These are phyloP conservation scores for Botrytis byssoidea DNA, from an alignment of 2,329 filamentous ascomycete species.

Conservation along the genomic window DNA sequence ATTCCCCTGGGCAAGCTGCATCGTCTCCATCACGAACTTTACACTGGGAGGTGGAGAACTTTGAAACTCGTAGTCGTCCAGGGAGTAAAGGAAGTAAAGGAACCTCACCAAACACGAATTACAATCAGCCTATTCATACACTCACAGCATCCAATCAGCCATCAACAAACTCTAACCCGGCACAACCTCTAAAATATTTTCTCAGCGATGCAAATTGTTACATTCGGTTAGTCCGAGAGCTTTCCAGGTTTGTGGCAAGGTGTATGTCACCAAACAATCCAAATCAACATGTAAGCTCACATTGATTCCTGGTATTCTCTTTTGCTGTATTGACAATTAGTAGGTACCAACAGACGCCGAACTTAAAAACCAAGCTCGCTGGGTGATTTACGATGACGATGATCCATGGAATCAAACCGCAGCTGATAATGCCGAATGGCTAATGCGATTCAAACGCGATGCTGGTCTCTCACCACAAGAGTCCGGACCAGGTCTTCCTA, in stretches of 20 bases:
- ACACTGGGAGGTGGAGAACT: conserved; percentile 35
- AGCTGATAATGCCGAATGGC: conserved; percentile 63
- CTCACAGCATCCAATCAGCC: conserved; percentile 31
- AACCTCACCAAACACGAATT: not conserved
- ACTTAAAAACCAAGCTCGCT: conserved; percentile 61
- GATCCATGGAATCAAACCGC: conserved; percentile 65
- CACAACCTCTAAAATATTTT: conserved; percentile 44
- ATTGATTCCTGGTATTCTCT: not conserved
- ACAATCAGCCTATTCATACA: conserved; percentile 16
- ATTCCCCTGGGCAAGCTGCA: not conserved
- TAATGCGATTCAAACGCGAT: conserved; percentile 60
- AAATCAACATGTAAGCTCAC: conserved; percentile 47
- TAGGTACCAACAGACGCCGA: conserved; percentile 57
- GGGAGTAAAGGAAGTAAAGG: not conserved
- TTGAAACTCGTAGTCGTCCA: conserved; percentile 23
- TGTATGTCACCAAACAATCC: conserved; percentile 60
- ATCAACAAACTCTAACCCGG: conserved; percentile 35
- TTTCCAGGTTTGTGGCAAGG: conserved; percentile 52
- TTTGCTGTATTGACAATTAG: not conserved
- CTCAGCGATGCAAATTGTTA: conserved; percentile 62
- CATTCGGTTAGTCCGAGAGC: conserved; percentile 52
- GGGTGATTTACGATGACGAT: conserved; percentile 63
- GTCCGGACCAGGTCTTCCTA: conserved; percentile 51
- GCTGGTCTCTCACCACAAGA: conserved; percentile 50
- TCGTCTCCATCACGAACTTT: conserved; percentile 28